Base-by-base conservation (phyloP, 345 rosid species). In the Citrus glauca region DNA sequence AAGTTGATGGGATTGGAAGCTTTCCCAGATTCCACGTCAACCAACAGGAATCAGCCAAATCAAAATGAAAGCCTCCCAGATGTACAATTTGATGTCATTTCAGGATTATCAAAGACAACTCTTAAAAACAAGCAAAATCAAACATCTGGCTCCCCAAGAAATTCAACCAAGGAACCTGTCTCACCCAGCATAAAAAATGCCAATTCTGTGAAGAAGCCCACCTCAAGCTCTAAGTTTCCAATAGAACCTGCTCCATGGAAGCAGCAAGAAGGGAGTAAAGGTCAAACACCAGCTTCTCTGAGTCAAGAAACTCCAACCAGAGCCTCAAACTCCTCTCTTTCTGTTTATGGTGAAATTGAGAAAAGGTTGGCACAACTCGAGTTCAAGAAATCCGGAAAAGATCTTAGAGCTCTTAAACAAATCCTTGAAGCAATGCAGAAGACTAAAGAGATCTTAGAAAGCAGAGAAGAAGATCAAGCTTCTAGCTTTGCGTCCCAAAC, bases 1-100 rank as follows among this genome's bases (percentile, higher is more conserved):
- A 94, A 89, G 86, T 69, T 96, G 82, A 96, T 94, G 98, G 98
- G 99, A 30, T 85, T 97, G 73, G 99, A 94, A 74, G 80, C 80
- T 77, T 77, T 85, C 57, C 91, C 92, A 53, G 88, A 86, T 72
- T 65, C 89, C 53, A 68, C 42, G 75, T 67, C 79, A 19, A 42
- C 66, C 62, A 79, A 61, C 11, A 69, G 62, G 40, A 72, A 77
- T 78, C 87, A 72, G 55, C 73, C 72, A 13, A 69, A 70, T 63
- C 78, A 76, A 35, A 67, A 56, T 38, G 69, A 78, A 71, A 76
- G 81, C 71, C 27, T 72, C 38, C 65, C 62, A 6, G 75, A 76
- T 60, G 85, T 64, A n/a, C 81, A 84, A 75, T 74, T 60, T 32
- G 73, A 84, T 69, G 69, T 79, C 35, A 61, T 69, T 69, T 72